Evolutionary conservation across 352 stramenopile genomes (phyloP).

Genomic region (Thraustochytrium sp.): DNA sequence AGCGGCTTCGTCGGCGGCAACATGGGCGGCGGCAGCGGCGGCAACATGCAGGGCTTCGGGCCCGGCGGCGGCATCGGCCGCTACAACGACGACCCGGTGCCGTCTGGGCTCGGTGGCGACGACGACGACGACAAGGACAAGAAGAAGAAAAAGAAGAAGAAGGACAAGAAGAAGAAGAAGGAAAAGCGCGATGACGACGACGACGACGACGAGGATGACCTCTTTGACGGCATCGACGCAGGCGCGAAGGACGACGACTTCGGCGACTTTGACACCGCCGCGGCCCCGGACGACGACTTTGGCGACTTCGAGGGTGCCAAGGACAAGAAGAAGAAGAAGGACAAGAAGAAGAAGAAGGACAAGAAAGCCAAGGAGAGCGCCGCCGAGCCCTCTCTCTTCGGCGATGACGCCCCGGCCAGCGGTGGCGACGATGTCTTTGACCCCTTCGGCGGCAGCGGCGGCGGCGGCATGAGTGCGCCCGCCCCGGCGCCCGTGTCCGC

Average conservation of each 20-base stretch:
- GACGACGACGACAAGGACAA: neutral
- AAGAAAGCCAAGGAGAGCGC: slow-evolving; percentile 16
- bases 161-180: slow-evolving; percentile 24
- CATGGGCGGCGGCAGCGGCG: neutral
- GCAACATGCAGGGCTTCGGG: too few relatives aligned
- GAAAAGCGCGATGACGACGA: slow-evolving; percentile 20
- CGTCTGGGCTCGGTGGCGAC: neutral
- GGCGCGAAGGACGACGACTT: slow-evolving; percentile 22
- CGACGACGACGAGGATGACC: neutral
- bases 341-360: slow-evolving; percentile 40
- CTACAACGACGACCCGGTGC: neutral
- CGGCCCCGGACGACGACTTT: neutral
- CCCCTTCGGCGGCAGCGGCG: neutral
- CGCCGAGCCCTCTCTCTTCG: neutral
- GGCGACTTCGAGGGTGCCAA: neutral
- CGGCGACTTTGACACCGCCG: slow-evolving; percentile 19
- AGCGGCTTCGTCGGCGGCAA: slow-evolving; percentile 47
- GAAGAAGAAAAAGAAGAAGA: neutral
- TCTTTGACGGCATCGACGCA: neutral
- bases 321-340: neutral
- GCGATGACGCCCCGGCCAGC: neutral
- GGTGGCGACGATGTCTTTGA: neutral
- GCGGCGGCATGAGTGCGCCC: neutral
- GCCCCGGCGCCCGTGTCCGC: neutral
- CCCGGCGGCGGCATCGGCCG: neutral